These are phyloP conservation scores for Linnemannia schmuckeri DNA, from an alignment of 192 early-diverging fungal genomes.

Conservation along the genomic window DNA sequence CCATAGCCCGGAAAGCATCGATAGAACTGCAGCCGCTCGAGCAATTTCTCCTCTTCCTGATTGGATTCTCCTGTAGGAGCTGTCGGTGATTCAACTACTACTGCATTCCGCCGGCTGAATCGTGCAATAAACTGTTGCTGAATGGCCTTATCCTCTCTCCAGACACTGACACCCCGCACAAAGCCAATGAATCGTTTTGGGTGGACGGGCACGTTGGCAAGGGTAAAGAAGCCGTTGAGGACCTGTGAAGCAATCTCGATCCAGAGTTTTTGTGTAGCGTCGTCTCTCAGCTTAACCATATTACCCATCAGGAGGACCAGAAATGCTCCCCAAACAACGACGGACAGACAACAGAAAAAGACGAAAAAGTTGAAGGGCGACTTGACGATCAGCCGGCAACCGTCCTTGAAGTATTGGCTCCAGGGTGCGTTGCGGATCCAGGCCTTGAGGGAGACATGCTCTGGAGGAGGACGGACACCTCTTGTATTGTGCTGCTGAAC, in stretches of 20 bases:
- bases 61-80: not conserved
- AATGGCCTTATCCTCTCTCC: constrained; percentile 26
- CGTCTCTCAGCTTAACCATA: constrained; percentile 33
- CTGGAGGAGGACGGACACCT: not conserved
- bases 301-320: constrained; percentile 50
- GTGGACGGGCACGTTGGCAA: constrained; percentile 51
- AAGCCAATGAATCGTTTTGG: constrained; percentile 52
- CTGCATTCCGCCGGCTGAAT: not conserved
- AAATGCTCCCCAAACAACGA: constrained; percentile 58
- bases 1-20: constrained; percentile 50
- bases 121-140: constrained; percentile 14
- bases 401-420: constrained; percentile 51
- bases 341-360: constrained; percentile 46
- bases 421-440: constrained; percentile 48
- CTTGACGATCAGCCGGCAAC: constrained; percentile 41
- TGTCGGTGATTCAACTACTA: not conserved
- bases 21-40: constrained; percentile 33
- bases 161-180: constrained; percentile 26
- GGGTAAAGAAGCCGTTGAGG: constrained; percentile 54
- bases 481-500: not conserved
- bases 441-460: constrained; percentile 27
- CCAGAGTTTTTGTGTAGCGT: constrained; percentile 52
- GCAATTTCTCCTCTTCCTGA: constrained; percentile 16
- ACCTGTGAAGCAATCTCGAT: constrained; percentile 58
- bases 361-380: constrained; percentile 54